A percentile compares a stretch with the other conserved stretches of the same genome.
phyloP scores from a whole-genome alignment of 1,284 basidiomycete genomes.

The Afroboletus lepidellus region DNA sequence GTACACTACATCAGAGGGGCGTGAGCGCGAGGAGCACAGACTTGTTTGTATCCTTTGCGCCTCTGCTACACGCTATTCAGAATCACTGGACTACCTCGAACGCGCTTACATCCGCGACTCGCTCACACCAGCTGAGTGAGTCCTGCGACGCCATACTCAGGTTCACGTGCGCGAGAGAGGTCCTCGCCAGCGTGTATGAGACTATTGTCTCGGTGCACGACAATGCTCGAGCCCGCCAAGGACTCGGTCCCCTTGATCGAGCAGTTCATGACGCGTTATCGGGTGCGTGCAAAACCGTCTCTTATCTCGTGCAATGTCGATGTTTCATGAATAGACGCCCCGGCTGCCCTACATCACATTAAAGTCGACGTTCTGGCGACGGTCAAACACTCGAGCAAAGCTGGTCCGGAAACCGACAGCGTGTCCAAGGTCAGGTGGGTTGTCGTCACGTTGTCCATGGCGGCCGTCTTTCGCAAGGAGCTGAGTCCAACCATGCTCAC shows the following conservation, averaged over 20 bases:
- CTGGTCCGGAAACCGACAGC: slow-evolving; percentile 81
- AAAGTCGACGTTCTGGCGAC: slow-evolving; percentile 95
- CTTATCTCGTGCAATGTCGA: neutral
- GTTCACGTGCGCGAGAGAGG: slow-evolving; percentile 47
- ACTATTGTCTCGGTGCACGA: slow-evolving; percentile 94
- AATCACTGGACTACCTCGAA: slow-evolving; percentile 93
- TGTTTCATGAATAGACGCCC: slow-evolving; percentile 80
- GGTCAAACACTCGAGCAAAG: slow-evolving; percentile 87
- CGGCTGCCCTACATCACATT: slow-evolving; percentile 88
- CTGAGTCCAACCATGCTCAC: slow-evolving; percentile 31
- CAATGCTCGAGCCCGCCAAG: slow-evolving; percentile 89
- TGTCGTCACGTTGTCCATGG: slow-evolving; percentile 62
- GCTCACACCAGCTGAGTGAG: slow-evolving; percentile 86
- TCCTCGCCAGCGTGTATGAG: slow-evolving; percentile 95
- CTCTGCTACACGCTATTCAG: slow-evolving; percentile 94
- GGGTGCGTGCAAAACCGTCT: slow-evolving; percentile 55
- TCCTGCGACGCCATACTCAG: slow-evolving; percentile 23
- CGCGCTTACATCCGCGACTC: slow-evolving; percentile 94
- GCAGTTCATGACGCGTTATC: slow-evolving; percentile 88
- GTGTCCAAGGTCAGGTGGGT: slow-evolving; percentile 54
- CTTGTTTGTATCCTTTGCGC: too few species aligned
- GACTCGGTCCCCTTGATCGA: slow-evolving; percentile 83
- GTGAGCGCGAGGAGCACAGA: too few species aligned
- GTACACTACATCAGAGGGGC: too few species aligned
- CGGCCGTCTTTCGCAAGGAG: slow-evolving; percentile 42